These are phyloP conservation scores for Exophiala phaeomuriformis DNA, from an alignment of 2,329 filamentous ascomycete species.

Conservation along the genomic window DNA sequence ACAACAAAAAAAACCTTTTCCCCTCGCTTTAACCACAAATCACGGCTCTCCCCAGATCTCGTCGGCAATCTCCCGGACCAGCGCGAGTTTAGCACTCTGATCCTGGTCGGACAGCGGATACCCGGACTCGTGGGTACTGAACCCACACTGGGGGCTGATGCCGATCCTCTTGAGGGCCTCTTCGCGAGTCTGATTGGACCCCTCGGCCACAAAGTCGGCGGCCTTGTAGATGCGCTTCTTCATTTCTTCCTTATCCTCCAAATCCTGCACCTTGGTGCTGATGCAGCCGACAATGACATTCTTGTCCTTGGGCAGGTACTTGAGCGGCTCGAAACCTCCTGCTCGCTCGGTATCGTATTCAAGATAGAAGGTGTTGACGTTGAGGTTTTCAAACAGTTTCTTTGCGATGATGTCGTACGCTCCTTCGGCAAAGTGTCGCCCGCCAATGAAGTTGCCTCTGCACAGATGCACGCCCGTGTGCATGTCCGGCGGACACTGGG, in stretches of 20 bases:
- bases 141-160: conserved; percentile 60
- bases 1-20: too few relatives aligned
- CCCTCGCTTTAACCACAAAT: neutral
- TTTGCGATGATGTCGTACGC: conserved; percentile 56
- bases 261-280: conserved; percentile 50
- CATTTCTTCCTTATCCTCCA: conserved; percentile 54
- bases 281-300: conserved; percentile 54
- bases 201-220: conserved; percentile 59
- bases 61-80: conserved; percentile 61
- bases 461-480: conserved; percentile 67
- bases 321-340: conserved; percentile 55
- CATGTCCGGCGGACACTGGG: conserved; percentile 55
- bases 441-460: conserved; percentile 53
- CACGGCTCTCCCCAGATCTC: conserved; percentile 55
- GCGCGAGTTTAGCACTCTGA: conserved; percentile 58
- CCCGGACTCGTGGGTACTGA: conserved; percentile 61
- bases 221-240: conserved; percentile 49
- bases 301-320: conserved; percentile 49
- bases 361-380: conserved; percentile 56
- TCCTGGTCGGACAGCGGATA: conserved; percentile 60
- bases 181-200: conserved; percentile 52
- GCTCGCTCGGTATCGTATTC: conserved; percentile 57
- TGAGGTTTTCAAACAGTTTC: conserved; percentile 53
- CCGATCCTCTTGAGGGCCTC: conserved; percentile 58
- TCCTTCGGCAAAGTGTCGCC: conserved; percentile 55